Base-by-base conservation (phyloP, 352 stramenopile genomes). In the Plasmopara halstedii region DNA sequence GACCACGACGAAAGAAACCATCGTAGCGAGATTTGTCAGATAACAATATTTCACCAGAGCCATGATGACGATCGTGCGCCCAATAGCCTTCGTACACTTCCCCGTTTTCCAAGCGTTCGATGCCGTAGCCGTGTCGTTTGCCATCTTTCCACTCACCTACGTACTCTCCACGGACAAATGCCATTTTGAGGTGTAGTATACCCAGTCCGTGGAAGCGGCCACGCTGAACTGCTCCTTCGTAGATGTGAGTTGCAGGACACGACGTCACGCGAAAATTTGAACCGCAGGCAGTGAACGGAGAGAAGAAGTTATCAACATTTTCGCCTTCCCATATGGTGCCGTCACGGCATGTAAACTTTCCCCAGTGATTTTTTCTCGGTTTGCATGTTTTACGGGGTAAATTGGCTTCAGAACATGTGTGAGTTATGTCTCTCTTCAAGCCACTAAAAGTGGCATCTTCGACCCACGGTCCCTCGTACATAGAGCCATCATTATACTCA, bases 81-180 rank as follows among this genome's bases (percentile, higher is more conserved):
- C 80, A 91, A 41, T 88, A 85, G 3, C 80, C 80, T 65, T 89
- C 77, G 51, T 85, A 91, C 14, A 84, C 49, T 39, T 91, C 77
- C 3, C 77, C 80, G 13, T 58, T 67, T 23, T 89, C 77, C 25
- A 84, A 73, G n/a, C 72, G 67, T 42, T 91, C 80, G 35, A 91
- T 85, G 20, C 80, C 80, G 54, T 89, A 91, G 11, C 80, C 80
- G 21, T 89, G 70, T 1, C 80, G 73, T 27, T 85, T 63, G 9
- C 86, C 83, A 21, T 87, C 73, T 22, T 67, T 73, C 81, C 83
- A 96, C 49, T 91, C 76, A 6, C 86, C 86, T 2, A 87, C 67
- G 44, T 88, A 91, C 36, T 91, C 74, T 7, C 80, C 80, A 17
- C 62, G 67, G n/a, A 71, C 55, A 26, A 83, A 79, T 6, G 58